Evolutionary conservation across 768 basidiomycete genomes (phyloP).

Genomic region (Daedalea quercina): DNA sequence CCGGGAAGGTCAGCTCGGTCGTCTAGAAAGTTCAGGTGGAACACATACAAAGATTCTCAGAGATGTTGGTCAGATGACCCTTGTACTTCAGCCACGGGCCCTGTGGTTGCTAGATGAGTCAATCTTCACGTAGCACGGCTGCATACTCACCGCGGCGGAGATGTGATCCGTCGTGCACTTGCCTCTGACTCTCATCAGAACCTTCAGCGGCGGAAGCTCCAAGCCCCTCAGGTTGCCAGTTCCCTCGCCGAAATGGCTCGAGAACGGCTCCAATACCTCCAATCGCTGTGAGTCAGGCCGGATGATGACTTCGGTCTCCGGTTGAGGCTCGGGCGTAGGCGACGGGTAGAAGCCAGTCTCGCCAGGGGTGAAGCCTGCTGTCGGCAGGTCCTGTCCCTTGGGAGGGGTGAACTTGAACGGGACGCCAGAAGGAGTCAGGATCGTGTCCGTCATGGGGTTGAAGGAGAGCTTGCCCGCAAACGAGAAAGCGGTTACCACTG

Average conservation of each 20-base stretch:
- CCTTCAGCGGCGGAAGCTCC: slow-evolving; percentile 78
- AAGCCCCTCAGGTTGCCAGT: slow-evolving; percentile 41
- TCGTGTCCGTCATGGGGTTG: slow-evolving; percentile 82
- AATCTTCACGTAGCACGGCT: neutral
- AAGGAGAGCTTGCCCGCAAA: slow-evolving; percentile 92
- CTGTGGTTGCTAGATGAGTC: slow-evolving; percentile 27
- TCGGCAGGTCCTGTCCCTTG: slow-evolving; percentile 76
- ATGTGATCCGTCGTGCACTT: slow-evolving; percentile 99
- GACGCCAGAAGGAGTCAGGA: slow-evolving; percentile 60
- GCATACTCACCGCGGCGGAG: slow-evolving; percentile 72
- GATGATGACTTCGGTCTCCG: slow-evolving; percentile 75
- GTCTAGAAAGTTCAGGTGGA: neutral
- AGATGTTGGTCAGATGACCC: slow-evolving; percentile 92
- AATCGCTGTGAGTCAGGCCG: slow-evolving; percentile 74
- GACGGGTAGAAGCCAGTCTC: slow-evolving; percentile 70
- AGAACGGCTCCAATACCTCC: slow-evolving; percentile 82
- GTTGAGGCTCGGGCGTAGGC: slow-evolving; percentile 65
- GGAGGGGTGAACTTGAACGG: slow-evolving; percentile 84
- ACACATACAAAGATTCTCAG: slow-evolving; percentile 83
- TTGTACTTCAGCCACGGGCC: slow-evolving; percentile 99
- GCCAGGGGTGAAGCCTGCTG: slow-evolving; percentile 74
- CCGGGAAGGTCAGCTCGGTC: neutral
- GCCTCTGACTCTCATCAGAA: slow-evolving; percentile 88
- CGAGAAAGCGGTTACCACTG: slow-evolving; percentile 95
- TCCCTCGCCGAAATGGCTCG: slow-evolving; percentile 58